Conservation (phyloP, 257 asterid genomes). For the Echites panduratus region DNA sequence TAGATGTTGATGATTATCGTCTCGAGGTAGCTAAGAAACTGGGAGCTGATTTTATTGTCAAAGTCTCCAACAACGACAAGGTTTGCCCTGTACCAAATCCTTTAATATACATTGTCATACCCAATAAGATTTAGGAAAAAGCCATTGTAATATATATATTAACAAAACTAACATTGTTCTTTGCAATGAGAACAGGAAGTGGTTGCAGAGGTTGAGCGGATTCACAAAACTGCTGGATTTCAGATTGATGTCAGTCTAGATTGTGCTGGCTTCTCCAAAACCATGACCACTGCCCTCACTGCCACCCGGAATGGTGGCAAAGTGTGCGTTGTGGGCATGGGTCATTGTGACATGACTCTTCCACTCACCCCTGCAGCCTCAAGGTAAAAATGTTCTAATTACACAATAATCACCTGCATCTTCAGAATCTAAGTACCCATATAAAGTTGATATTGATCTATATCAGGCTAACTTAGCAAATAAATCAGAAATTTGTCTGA, state of each 20-base stretch:
- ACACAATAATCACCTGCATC: too few species aligned
- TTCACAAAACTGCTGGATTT: conserved; percentile 59
- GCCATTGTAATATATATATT: too few species aligned
- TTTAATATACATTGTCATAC: too few species aligned
- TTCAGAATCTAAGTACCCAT: too few species aligned
- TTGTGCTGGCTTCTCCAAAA: conserved; percentile 70
- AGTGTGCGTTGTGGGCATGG: conserved; percentile 82
- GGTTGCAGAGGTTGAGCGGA: conserved; percentile 45
- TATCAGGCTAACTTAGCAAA: too few species aligned
- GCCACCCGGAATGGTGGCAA: conserved; percentile 71
- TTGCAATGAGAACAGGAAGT: conserved; percentile 37
- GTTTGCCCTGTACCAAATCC: conserved; percentile 21
- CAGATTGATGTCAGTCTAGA: conserved; percentile 49
- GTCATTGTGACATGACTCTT: conserved; percentile 74
- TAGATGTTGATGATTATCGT: conserved; percentile 66
- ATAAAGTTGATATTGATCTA: too few species aligned
- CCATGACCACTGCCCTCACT: conserved; percentile 66
- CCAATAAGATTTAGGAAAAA: too few species aligned
- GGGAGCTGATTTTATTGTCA: conserved; percentile 64
- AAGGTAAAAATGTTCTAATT: conserved; percentile 38
- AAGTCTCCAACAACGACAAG: conserved; percentile 48
- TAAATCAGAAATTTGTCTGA: too few species aligned
- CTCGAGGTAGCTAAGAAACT: conserved; percentile 69
- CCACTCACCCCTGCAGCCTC: conserved; percentile 86
- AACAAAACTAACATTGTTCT: too few species aligned